These are phyloP conservation scores for Pythium grandisporangium DNA, from an alignment of 352 stramenopile species.

Conservation along the genomic window DNA sequence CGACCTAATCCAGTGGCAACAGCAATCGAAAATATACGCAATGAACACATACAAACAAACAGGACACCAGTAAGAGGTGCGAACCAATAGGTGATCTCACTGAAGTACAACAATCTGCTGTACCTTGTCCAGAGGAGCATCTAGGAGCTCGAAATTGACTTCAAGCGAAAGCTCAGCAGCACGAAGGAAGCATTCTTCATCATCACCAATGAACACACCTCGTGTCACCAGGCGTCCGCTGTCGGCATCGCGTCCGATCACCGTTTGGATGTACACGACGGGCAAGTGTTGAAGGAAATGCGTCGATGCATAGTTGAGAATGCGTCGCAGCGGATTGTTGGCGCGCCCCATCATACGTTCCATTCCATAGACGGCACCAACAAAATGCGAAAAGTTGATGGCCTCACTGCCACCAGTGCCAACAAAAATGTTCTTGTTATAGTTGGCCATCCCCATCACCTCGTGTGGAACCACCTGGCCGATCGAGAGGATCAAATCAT, in stretches of 20 bases:
- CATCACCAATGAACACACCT: slow-evolving; percentile 94
- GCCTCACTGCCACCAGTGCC: slow-evolving; percentile 90
- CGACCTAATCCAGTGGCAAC: too few species aligned
- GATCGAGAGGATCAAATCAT: slow-evolving; percentile 93
- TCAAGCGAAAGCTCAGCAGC: slow-evolving; percentile 92
- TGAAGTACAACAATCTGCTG: too few species aligned
- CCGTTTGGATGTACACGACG: slow-evolving; percentile 95
- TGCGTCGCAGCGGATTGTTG: slow-evolving; percentile 92
- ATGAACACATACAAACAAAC: too few species aligned
- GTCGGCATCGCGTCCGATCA: slow-evolving; percentile 71
- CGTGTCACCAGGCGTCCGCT: slow-evolving; percentile 61
- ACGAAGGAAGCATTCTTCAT: slow-evolving; percentile 93
- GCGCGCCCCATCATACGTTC: slow-evolving; percentile 96
- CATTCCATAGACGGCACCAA: slow-evolving; percentile 97
- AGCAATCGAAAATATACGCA: too few species aligned
- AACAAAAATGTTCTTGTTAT: slow-evolving; percentile 99
- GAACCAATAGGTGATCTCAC: too few species aligned
- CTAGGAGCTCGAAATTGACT: slow-evolving; percentile 95
- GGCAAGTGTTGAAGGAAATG: slow-evolving; percentile 88
- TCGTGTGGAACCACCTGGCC: slow-evolving; percentile 97
- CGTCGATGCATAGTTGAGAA: slow-evolving; percentile 94
- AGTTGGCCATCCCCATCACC: slow-evolving; percentile 99
- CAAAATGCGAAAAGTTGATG: slow-evolving; percentile 98
- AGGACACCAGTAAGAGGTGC: too few species aligned
- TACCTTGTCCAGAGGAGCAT: slow-evolving; percentile 83